Evolutionary conservation across 23 red algal species (phyloP), one percentile per base, ranked within the genome.

Genomic region (Gracilaria gracilis): DNA sequence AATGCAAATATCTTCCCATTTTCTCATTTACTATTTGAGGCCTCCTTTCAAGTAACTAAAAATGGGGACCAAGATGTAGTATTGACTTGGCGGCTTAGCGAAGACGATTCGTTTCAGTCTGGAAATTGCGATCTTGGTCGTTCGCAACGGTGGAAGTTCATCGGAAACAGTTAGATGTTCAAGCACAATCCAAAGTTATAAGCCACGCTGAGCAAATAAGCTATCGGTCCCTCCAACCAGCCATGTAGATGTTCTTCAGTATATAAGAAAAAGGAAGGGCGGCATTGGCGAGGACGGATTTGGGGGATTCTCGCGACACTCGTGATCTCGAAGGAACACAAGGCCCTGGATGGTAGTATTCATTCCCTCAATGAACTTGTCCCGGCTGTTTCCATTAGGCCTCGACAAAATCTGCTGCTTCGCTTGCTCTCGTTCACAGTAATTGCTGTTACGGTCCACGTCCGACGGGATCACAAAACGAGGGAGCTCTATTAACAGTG

Each of bases 151-250:
- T n/a, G n/a, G n/a, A n/a, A n/a, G n/a, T n/a, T n/a, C n/a, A n/a
- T 46, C 42, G 11, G 42, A 46, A 46, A 46, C 42, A 55, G 51
- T 55, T 55, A 55, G 16, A 55, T 19, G 51, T 69, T 32, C 64
- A 69, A 69, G 20, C 64, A 77, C 39, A 51, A 7, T 5, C 34
- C 72, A 77, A 77, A 49, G 72, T 77, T 77, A 42, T 49, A 77
- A 14, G 72, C 72, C 40, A 46, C 38, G 17, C 72, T 37, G 1
- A 48, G 23, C 42, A 77, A 50, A 16, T 77, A 51, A 25, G 46
- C 36, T 16, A 77, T 15, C 14, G 72, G 72, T 39, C 9, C 46
- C 3, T 77, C 23, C 72, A 77, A 50, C 72, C 72, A 77, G 1
- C 23, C 39, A 77, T 77, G 1, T 42, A 77, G 23, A 77, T 77